These are phyloP conservation scores for Prunus dulcis DNA, from an alignment of 306 rosid species.

Conservation along the genomic window DNA sequence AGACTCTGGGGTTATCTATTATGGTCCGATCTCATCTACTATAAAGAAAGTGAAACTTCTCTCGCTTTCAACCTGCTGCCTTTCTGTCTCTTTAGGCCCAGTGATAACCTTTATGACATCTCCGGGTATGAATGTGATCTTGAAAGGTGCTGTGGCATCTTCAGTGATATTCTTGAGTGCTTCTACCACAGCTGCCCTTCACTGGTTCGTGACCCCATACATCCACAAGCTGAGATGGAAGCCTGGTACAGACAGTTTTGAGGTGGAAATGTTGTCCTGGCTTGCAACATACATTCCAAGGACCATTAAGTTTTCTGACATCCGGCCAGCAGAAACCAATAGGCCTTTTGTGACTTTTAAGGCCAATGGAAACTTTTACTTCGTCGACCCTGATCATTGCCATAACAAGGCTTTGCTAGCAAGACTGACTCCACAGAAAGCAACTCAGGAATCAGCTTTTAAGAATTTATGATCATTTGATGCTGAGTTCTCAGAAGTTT, in stretches of 20 bases:
- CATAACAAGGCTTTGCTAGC: conserved; percentile 84
- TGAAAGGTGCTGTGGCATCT: conserved; percentile 88
- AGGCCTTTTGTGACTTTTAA: conserved; percentile 84
- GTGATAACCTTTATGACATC: conserved; percentile 94
- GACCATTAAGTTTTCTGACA: conserved; percentile 74
- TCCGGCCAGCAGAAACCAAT: conserved; percentile 66
- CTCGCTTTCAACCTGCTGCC: conserved; percentile 93
- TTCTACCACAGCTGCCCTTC: conserved; percentile 64
- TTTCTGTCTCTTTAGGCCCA: conserved; percentile 84
- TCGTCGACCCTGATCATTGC: conserved; percentile 71
- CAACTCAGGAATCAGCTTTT: conserved; percentile 46
- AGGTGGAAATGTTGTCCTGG: conserved; percentile 89
- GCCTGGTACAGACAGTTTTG: conserved; percentile 83
- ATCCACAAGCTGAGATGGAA: conserved; percentile 79
- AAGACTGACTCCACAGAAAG: conserved; percentile 60
- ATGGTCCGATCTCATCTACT: conserved; percentile 81
- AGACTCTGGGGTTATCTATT: conserved; percentile 54
- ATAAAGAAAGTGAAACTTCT: conserved; percentile 88
- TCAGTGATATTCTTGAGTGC: conserved; percentile 77
- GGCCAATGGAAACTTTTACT: conserved; percentile 72
- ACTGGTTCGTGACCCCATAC: conserved; percentile 88
- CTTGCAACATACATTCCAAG: conserved; percentile 44
- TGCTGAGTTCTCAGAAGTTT: not conserved
- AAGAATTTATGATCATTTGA: conserved; percentile 52
- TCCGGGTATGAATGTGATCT: conserved; percentile 85